phyloP scores from a whole-genome alignment of 257 asterid genomes.

The Solanum dulcamara region DNA sequence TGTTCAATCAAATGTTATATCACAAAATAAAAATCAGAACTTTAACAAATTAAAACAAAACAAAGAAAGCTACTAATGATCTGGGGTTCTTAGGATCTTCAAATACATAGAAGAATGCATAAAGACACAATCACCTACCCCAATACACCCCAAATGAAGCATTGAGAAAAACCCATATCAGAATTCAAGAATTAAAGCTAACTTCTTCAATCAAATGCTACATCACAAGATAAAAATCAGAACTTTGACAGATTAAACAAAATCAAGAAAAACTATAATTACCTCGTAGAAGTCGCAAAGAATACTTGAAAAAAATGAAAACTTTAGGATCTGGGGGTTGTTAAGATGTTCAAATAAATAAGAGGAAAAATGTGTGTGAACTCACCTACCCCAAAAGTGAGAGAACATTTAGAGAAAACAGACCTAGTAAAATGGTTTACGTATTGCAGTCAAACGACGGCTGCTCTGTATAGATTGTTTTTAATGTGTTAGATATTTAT shows the following conservation, averaged over 20 bases:
- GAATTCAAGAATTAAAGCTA: neutral
- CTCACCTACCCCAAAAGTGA: neutral
- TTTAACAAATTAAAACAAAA: neutral
- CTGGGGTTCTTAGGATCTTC: neutral
- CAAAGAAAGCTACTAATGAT: neutral
- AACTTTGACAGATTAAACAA: neutral
- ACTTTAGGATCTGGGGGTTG: neutral
- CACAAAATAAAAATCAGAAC: neutral
- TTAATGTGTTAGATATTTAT: neutral
- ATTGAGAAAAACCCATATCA: neutral
- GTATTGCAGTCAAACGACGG: neutral
- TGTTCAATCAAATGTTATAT: neutral
- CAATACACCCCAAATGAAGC: neutral
- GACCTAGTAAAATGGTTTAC: neutral
- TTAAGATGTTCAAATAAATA: neutral
- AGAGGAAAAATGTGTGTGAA: neutral
- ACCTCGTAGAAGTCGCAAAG: constrained; percentile 10
- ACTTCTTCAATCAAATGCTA: neutral
- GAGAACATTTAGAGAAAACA: neutral
- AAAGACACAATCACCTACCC: neutral
- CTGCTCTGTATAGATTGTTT: neutral
- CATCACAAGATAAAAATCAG: neutral
- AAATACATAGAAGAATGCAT: neutral
- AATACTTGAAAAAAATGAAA: constrained; percentile 1
- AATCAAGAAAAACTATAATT: neutral